phyloP scores from a whole-genome alignment of 2,329 filamentous ascomycete genomes.

The Colletotrichum siamense region DNA sequence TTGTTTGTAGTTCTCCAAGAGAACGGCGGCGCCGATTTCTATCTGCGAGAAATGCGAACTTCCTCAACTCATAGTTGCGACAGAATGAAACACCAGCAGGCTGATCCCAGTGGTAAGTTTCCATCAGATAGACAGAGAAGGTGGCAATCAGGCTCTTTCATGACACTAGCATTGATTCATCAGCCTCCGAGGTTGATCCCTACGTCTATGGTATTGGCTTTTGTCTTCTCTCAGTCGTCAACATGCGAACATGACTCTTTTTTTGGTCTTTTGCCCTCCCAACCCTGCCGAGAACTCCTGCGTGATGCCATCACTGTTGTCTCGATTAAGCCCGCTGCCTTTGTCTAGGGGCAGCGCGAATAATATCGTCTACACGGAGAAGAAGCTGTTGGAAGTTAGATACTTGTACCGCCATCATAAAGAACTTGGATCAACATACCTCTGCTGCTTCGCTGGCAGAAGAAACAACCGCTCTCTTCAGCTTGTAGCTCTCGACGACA shows the following conservation, averaged over 20 bases:
- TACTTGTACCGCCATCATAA: background rate
- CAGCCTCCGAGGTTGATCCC: conserved; percentile 16
- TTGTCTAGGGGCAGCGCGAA: conserved; percentile 86
- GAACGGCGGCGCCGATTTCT: background rate
- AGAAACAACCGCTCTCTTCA: conserved; percentile 97
- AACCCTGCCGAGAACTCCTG: conserved; percentile 3
- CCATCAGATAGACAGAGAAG: background rate
- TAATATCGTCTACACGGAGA: conserved; percentile 96
- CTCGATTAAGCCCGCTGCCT: conserved; percentile 71
- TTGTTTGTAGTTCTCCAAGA: background rate
- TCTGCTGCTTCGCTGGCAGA: conserved; percentile 96
- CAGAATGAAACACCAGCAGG: background rate
- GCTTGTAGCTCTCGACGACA: conserved; percentile 97
- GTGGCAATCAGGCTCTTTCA: background rate
- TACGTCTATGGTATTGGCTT: conserved; percentile 22
- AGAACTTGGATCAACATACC: conserved; percentile 59
- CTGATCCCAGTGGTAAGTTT: background rate
- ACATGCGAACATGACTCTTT: conserved; percentile 11
- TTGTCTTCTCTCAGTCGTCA: background rate
- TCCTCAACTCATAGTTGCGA: background rate
- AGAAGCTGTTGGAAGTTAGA: conserved; percentile 66
- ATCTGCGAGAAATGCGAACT: background rate
- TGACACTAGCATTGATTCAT: conserved; percentile 22
- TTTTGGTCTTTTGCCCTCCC: background rate
- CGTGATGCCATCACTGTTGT: conserved; percentile 9